Evolutionary conservation across 1,139 yeast species (phyloP).

Genomic region (Kazachstania sp.): DNA sequence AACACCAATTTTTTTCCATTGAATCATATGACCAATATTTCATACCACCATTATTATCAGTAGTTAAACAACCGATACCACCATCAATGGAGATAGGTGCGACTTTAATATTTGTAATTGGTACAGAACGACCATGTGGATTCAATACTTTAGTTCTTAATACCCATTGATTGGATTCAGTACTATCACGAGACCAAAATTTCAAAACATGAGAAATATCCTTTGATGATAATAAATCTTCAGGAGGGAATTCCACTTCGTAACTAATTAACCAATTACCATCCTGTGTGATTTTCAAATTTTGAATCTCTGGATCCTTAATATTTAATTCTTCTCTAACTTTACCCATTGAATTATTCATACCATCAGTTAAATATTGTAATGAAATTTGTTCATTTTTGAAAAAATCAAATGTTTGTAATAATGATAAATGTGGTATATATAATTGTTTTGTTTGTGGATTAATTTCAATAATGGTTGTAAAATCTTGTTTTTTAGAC

Average conservation of each 20-base stretch:
- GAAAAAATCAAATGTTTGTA: slow-evolving; percentile 68
- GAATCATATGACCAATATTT: slow-evolving; percentile 64
- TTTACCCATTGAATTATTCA: slow-evolving; percentile 64
- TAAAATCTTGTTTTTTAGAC: slow-evolving; percentile 43
- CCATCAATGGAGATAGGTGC: slow-evolving; percentile 42
- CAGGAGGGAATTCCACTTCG: slow-evolving; percentile 64
- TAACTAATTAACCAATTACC: slow-evolving; percentile 90
- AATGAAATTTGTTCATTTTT: slow-evolving; percentile 67
- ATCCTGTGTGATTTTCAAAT: slow-evolving; percentile 44
- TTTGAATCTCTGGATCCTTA: slow-evolving; percentile 64
- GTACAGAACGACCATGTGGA: slow-evolving; percentile 70
- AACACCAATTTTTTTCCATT: slow-evolving; percentile 34
- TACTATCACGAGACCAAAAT: slow-evolving; percentile 51
- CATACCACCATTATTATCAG: slow-evolving; percentile 75
- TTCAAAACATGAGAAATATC: slow-evolving; percentile 68
- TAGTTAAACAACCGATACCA: slow-evolving; percentile 55
- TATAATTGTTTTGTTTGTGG: slow-evolving; percentile 64
- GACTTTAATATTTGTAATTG: slow-evolving; percentile 46
- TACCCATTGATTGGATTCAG: slow-evolving; percentile 46
- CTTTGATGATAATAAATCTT: slow-evolving; percentile 55
- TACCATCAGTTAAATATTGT: slow-evolving; percentile 64
- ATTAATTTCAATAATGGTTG: slow-evolving; percentile 54
- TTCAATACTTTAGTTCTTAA: slow-evolving; percentile 70
- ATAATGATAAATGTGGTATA: slow-evolving; percentile 61
- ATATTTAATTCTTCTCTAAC: slow-evolving; percentile 66